Percentiles rank a stretch among this genome's conserved stretches.
phyloP scores from a whole-genome alignment of 1,284 basidiomycete species.

The Marasmius oreades region DNA sequence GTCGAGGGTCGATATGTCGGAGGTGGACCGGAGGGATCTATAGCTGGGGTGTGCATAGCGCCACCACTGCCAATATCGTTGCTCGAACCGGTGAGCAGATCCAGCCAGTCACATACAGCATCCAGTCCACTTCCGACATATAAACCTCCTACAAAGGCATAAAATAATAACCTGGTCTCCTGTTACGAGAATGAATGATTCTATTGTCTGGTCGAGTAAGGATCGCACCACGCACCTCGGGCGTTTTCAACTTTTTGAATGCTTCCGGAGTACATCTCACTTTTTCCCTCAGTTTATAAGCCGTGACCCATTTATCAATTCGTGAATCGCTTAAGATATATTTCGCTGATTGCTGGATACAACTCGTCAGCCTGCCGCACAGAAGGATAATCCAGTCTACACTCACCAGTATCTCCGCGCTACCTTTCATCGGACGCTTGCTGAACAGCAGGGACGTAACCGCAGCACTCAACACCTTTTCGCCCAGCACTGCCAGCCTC shows the following conservation, averaged over 20 bases:
- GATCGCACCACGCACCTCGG: constrained; percentile 41
- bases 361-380: constrained; percentile 4
- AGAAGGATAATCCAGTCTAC: not conserved
- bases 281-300: constrained; percentile 55
- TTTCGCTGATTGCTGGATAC: constrained; percentile 30
- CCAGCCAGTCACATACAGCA: constrained; percentile 57
- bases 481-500: constrained; percentile 52
- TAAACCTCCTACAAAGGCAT: constrained; percentile 66
- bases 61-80: constrained; percentile 22
- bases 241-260: constrained; percentile 30
- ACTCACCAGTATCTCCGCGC: constrained; percentile 48
- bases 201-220: not conserved
- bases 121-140: constrained; percentile 51
- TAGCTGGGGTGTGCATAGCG: not conserved
- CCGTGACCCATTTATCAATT: constrained; percentile 53
- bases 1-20: constrained; percentile 15
- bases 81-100: constrained; percentile 37
- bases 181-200: constrained; percentile 23
- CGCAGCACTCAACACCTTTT: constrained; percentile 45
- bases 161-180: constrained; percentile 58
- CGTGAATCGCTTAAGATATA: constrained; percentile 40
- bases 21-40: constrained; percentile 9
- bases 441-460: constrained; percentile 50
- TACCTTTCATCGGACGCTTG: constrained; percentile 49
- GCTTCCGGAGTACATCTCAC: constrained; percentile 50